phyloP scores from a whole-genome alignment of 345 rosid genomes.

The Lagerstroemia speciosa region DNA sequence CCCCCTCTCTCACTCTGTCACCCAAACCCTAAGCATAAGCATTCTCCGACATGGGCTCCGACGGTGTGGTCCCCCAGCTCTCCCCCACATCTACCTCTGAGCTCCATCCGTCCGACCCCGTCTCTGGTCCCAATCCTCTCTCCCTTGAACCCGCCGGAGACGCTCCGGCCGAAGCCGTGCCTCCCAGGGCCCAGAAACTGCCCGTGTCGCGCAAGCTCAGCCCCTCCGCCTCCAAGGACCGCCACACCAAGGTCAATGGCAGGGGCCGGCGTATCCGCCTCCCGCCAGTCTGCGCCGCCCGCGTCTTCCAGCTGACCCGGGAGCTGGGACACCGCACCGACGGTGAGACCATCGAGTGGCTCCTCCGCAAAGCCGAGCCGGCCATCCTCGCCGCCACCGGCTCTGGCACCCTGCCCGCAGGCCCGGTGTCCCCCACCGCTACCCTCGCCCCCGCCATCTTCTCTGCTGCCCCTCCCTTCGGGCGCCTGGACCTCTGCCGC shows the following conservation, averaged over 20 bases:
- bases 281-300: slow-evolving; percentile 10
- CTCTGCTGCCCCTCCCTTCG: slow-evolving; percentile 21
- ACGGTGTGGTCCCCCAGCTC: not conserved
- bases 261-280: slow-evolving; percentile 16
- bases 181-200: slow-evolving; percentile 2
- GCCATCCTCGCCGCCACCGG: slow-evolving; percentile 18
- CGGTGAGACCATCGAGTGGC: slow-evolving; percentile 31
- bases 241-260: slow-evolving; percentile 20
- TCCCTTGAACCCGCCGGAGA: not conserved
- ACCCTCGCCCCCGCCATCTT: slow-evolving; percentile 6
- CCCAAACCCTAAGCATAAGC: not conserved
- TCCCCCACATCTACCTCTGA: not conserved
- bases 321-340: slow-evolving; percentile 19
- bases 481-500: slow-evolving; percentile 35
- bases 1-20: not conserved
- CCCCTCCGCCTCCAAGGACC: slow-evolving; percentile 10
- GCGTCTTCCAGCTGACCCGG: slow-evolving; percentile 19
- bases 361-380: slow-evolving; percentile 17
- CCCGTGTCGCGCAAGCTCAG: slow-evolving; percentile 1
- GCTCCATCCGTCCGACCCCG: not conserved
- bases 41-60: not conserved
- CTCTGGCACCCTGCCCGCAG: slow-evolving; percentile 25
- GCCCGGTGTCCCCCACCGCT: slow-evolving; percentile 6
- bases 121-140: not conserved
- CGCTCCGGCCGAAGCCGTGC: not conserved